A percentile compares a stretch with the other conserved stretches of the same genome.
phyloP scores from a whole-genome alignment of 805 yeast genomes.

The Clavispora phyllophila region DNA sequence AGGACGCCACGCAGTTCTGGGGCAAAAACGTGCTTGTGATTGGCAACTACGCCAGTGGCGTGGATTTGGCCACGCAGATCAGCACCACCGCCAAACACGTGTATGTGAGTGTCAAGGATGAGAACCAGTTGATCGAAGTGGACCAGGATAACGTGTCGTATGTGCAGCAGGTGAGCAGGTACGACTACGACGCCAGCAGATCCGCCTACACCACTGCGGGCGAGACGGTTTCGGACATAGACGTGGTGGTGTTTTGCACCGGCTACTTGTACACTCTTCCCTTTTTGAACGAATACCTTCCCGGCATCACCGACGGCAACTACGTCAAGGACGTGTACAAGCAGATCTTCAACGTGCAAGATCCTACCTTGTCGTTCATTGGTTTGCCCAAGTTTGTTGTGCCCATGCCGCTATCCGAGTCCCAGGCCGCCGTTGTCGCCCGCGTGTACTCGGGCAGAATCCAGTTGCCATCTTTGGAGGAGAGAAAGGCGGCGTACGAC shows the following conservation, averaged over 20 bases:
- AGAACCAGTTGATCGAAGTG: slow-evolving; percentile 3
- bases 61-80: slow-evolving; percentile 63
- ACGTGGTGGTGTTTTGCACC: slow-evolving; percentile 14
- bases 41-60: slow-evolving; percentile 78
- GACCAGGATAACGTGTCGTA: slow-evolving; percentile 7
- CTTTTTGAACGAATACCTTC: slow-evolving; percentile 8
- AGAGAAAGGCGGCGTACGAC: slow-evolving; percentile 5
- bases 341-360: slow-evolving; percentile 13
- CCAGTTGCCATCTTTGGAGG: slow-evolving; percentile 7
- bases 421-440: slow-evolving; percentile 16
- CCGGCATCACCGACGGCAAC: slow-evolving; percentile 11
- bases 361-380: slow-evolving; percentile 14
- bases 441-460: slow-evolving; percentile 14
- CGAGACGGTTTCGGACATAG: slow-evolving; percentile 6
- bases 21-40: slow-evolving; percentile 51
- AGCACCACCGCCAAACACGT: slow-evolving; percentile 27
- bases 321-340: slow-evolving; percentile 10
- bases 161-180: slow-evolving; percentile 6
- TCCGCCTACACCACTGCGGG: slow-evolving; percentile 9
- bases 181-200: slow-evolving; percentile 5
- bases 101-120: slow-evolving; percentile 10
- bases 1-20: slow-evolving; percentile 15
- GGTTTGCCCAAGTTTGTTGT: slow-evolving; percentile 12
- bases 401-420: slow-evolving; percentile 15
- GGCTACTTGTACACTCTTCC: slow-evolving; percentile 16